phyloP scores from a whole-genome alignment of 2,329 filamentous ascomycete genomes.

The Curvularia eragrostidis region DNA sequence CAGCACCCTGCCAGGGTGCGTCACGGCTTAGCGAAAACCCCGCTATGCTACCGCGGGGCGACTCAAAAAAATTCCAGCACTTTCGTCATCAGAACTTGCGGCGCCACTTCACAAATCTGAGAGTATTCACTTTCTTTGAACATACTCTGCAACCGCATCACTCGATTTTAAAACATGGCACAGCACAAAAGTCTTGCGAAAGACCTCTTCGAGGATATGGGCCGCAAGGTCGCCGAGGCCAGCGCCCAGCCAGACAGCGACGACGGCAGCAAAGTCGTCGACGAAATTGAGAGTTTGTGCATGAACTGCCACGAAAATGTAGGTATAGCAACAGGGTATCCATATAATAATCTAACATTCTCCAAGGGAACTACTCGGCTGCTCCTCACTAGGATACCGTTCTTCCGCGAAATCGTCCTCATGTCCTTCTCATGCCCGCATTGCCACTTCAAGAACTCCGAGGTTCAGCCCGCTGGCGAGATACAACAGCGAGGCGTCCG shows the following conservation, averaged over 20 bases:
- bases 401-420: conserved; percentile 96
- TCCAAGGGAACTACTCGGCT: conserved; percentile 81
- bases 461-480: conserved; percentile 89
- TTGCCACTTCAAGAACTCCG: conserved; percentile 88
- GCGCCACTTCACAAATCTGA: conserved; percentile 7
- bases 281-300: conserved; percentile 62
- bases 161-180: conserved; percentile 38
- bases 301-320: conserved; percentile 63
- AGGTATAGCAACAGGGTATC: conserved; percentile 15
- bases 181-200: conserved; percentile 50
- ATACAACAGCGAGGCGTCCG: conserved; percentile 88
- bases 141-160: neutral
- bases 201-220: conserved; percentile 62
- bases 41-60: conserved; percentile 42
- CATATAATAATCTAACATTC: conserved; percentile 24
- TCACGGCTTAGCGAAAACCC: conserved; percentile 34
- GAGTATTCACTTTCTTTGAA: neutral
- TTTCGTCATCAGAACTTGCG: conserved; percentile 26
- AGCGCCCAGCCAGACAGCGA: conserved; percentile 46
- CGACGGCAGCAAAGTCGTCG: conserved; percentile 55
- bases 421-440: conserved; percentile 96
- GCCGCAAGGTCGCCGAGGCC: conserved; percentile 55
- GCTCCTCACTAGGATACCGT: conserved; percentile 90
- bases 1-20: conserved; percentile 20
- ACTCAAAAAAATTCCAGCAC: conserved; percentile 44